Evolutionary conservation across 371 early-diverging fungal species (phyloP), one percentile per base, ranked within the genome.

Genomic region (Mucor velutinosus): DNA sequence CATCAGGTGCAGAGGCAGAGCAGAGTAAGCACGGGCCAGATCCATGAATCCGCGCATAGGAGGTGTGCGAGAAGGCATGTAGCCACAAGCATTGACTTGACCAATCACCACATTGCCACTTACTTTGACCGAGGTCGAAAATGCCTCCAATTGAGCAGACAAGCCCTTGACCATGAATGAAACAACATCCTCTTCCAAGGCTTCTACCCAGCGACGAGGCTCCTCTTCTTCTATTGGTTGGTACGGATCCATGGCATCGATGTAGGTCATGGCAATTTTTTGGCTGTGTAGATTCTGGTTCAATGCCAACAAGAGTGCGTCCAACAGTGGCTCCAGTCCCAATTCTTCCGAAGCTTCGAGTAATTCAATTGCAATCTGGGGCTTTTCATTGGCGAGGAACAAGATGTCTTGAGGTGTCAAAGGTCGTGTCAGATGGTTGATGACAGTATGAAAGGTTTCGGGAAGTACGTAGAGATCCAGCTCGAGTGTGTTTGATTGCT

Each of bases 321-420:
- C 68, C 55, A 71, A 56, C 17, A 81, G 30, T 6, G 49, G 32
- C 7, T 77, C 72, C 55, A 81, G 29, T 17, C 77, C 82, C 15
- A 78, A 64, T 53, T 77, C 70, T 17, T 81, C 79, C 6, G 82
- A 60, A 3, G 77, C 76, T 29, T 74, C 76, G 43, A 81, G 51
- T 25, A 81, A 37, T 53, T 81, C 82, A 49, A 76, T 61, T 19
- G 70, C 72, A 27, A 81, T 65, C 29, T 72, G 76, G 14, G 77
- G 79, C 29, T 77, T 78, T 47, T 81, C 79, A 17, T 58, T 75
- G 51, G 73, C 79, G 3, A 74, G 49, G 57, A 63, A 81, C 35
- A 61, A 55, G 15, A 81, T 60, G 7, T 81, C 77, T n/a, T 75
- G 72, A 23, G 73, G 74, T 12, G 74, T 58, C 49, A 81, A 62